These are phyloP conservation scores for Leersia perrieri DNA, from an alignment of 176 grass and related monocot species.

Conservation along the genomic window DNA sequence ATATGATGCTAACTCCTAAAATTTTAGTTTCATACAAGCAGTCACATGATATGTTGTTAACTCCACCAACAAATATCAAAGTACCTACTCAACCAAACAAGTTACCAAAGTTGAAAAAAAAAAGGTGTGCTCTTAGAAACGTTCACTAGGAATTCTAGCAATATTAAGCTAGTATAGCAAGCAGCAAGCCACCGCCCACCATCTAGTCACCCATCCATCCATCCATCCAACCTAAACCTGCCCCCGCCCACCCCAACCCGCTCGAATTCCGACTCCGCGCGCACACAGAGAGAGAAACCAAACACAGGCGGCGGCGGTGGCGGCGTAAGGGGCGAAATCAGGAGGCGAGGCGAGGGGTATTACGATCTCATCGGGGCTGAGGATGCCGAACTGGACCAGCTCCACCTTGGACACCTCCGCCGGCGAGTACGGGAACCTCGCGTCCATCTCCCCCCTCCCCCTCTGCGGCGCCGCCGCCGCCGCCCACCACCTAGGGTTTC, in stretches of 20 bases:
- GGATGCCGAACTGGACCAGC: slow-evolving; percentile 92
- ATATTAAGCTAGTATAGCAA: not conserved
- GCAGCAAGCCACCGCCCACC: not conserved
- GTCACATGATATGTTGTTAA: not conserved
- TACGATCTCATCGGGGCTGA: slow-evolving; percentile 99
- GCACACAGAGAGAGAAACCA: slow-evolving; percentile 10
- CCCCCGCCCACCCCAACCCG: not conserved
- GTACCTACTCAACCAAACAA: not conserved
- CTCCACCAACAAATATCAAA: not conserved
- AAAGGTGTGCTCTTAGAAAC: not conserved
- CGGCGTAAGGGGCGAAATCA: not conserved
- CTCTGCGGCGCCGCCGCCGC: slow-evolving; percentile 4
- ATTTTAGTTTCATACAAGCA: not conserved
- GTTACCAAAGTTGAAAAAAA: not conserved
- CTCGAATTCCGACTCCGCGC: not conserved
- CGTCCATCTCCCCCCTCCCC: slow-evolving; percentile 53
- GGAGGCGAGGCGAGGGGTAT: slow-evolving; percentile 27
- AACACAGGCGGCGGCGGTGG: slow-evolving; percentile 15
- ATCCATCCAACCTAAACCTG: not conserved
- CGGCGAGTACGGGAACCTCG: slow-evolving; percentile 87
- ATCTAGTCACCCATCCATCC: not conserved
- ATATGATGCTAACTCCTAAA: too few relatives aligned
- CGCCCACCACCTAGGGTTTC: slow-evolving; percentile 37
- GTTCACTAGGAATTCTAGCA: not conserved
- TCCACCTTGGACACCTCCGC: slow-evolving; percentile 96